These are phyloP conservation scores for Chaetoceros muelleri DNA, from an alignment of 108 stramenopile species.

Conservation along the genomic window DNA sequence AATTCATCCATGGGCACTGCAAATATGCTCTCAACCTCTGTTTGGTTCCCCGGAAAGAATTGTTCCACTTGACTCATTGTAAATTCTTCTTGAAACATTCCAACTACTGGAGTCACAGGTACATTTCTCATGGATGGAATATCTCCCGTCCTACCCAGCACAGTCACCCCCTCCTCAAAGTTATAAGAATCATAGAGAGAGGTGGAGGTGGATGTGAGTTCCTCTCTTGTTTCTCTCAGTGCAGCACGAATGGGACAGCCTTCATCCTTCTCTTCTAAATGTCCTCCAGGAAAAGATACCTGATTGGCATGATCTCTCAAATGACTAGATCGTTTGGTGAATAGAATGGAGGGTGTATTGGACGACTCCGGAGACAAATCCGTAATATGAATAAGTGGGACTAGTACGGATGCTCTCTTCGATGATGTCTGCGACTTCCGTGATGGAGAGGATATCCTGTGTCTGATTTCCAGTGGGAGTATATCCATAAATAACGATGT, in stretches of 20 bases:
- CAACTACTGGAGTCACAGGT: constrained; percentile 71
- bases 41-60: constrained; percentile 48
- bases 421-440: no score
- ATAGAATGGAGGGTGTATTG: constrained; percentile 60
- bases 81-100: constrained; percentile 38
- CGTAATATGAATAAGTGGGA: neutral
- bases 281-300: constrained; percentile 76
- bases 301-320: constrained; percentile 69
- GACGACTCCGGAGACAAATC: neutral
- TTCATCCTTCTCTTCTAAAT: constrained; percentile 33
- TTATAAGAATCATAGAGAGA: constrained; percentile 4
- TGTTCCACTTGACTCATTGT: constrained; percentile 10
- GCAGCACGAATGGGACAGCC: constrained; percentile 45
- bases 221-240: constrained; percentile 63
- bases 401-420: neutral
- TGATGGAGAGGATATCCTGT: neutral
- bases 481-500: neutral
- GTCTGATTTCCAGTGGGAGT: neutral
- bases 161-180: constrained; percentile 7
- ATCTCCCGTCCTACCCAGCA: constrained; percentile 44
- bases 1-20: constrained; percentile 36
- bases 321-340: constrained; percentile 62
- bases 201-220: constrained; percentile 25
- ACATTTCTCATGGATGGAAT: constrained; percentile 47
- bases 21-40: constrained; percentile 69